Percentiles rank a stretch among this genome's conserved stretches.
phyloP scores from a whole-genome alignment of 345 rosid species.

The Luvunga scandens region DNA sequence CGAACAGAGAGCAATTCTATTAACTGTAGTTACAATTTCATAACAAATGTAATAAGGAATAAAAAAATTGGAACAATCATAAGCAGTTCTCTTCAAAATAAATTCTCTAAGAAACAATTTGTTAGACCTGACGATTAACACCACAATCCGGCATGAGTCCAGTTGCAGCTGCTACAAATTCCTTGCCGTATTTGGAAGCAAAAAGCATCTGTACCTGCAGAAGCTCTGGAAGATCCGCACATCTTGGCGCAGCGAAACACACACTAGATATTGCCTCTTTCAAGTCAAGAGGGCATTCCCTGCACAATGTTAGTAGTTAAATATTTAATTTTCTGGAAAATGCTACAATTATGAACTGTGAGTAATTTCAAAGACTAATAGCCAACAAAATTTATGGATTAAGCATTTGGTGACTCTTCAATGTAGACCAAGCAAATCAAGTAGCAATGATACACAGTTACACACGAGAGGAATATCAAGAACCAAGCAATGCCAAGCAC shows the following conservation, averaged over 20 bases:
- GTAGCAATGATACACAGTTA: neutral
- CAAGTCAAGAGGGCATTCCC: conserved; percentile 96
- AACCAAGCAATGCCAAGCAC: neutral
- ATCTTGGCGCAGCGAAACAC: conserved; percentile 98
- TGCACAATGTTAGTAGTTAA: conserved; percentile 26
- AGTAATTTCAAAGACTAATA: neutral
- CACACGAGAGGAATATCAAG: neutral
- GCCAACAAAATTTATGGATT: neutral
- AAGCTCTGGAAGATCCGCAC: conserved; percentile 90
- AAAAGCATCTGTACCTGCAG: conserved; percentile 87
- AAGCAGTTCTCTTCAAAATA: neutral
- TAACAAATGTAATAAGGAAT: neutral
- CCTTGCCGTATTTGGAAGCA: conserved; percentile 80
- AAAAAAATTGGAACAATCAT: neutral
- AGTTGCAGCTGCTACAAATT: conserved; percentile 85
- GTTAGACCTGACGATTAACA: conserved; percentile 87
- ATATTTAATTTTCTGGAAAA: conserved; percentile 5
- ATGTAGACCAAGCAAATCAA: conserved; percentile 1
- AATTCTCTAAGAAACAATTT: conserved; percentile 1
- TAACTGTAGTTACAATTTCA: conserved; percentile 48
- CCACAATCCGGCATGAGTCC: conserved; percentile 96
- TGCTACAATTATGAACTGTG: neutral
- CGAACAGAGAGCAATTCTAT: conserved; percentile 86
- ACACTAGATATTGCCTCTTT: conserved; percentile 93
- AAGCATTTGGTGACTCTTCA: neutral